A percentile compares a stretch with the other conserved stretches of the same genome.
Evolutionary conservation across 2,329 filamentous ascomycete species (phyloP).

Genomic region (Fusarium coicis): DNA sequence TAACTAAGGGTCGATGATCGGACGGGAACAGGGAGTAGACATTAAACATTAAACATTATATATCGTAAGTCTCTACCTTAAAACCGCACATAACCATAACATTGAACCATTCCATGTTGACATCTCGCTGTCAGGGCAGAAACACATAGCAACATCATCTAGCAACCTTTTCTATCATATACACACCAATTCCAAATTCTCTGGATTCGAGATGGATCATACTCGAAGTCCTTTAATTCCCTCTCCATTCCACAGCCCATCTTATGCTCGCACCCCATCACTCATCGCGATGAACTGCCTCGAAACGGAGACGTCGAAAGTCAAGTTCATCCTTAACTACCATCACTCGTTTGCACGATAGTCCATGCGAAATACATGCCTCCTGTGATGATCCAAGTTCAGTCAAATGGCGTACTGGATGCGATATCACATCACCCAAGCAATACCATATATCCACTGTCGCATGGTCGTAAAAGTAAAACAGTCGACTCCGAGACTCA

Average conservation of each 20-base stretch:
- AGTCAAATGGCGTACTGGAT: neutral
- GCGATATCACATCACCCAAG: neutral
- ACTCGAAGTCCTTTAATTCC: accelerated
- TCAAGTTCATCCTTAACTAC: accelerated
- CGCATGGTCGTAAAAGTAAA: neutral
- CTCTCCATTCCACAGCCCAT: no score
- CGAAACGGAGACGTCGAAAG: neutral
- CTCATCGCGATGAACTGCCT: neutral
- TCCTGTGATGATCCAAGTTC: neutral
- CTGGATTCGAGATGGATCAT: no score
- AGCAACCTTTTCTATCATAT: no score
- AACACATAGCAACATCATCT: no score
- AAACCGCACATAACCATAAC: no score
- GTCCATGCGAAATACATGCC: accelerated
- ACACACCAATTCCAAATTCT: no score
- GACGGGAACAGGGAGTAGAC: no score
- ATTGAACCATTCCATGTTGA: no score
- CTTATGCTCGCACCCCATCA: accelerated
- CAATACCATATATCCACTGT: neutral
- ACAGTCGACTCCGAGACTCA: neutral
- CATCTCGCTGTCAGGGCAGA: no score
- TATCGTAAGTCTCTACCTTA: no score
- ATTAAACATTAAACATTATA: no score
- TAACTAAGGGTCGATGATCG: no score
- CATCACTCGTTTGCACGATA: neutral